Percentiles rank a stretch among this genome's conserved stretches.
phyloP scores from a whole-genome alignment of 768 basidiomycete genomes.

The Scleroderma citrinum region DNA sequence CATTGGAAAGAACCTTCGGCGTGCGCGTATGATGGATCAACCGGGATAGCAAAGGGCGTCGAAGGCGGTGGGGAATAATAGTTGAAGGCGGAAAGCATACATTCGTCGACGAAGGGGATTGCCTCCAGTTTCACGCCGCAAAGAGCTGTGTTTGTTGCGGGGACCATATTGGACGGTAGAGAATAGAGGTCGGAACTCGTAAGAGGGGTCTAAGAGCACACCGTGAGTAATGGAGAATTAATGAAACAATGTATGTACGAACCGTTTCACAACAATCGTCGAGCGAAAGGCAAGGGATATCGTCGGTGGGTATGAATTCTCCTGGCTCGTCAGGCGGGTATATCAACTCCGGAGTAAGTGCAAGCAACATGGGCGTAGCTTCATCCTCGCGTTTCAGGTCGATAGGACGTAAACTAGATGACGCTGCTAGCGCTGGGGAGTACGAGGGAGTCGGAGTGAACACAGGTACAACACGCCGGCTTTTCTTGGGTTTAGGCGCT shows the following conservation, averaged over 20 bases:
- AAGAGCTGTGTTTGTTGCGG: conserved; percentile 18
- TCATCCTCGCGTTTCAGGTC: no score
- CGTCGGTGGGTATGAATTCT: conserved; percentile 29
- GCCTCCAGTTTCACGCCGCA: conserved; percentile 29
- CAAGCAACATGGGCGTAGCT: background rate
- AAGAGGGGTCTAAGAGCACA: conserved; percentile 4
- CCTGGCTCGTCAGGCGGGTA: conserved; percentile 5
- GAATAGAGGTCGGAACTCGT: background rate
- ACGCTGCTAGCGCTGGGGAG: background rate
- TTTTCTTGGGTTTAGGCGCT: conserved; percentile 7
- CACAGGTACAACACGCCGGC: background rate
- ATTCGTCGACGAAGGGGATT: conserved; percentile 21
- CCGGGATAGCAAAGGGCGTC: conserved; percentile 5
- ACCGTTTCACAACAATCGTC: conserved; percentile 16
- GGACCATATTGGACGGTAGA: conserved; percentile 18
- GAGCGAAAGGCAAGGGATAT: conserved; percentile 33
- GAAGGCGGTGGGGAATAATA: background rate
- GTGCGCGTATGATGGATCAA: conserved; percentile 6
- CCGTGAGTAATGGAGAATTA: conserved; percentile 6
- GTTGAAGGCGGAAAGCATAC: conserved; percentile 17
- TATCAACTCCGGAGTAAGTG: conserved; percentile 17
- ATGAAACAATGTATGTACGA: conserved; percentile 2
- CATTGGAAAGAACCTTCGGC: conserved; percentile 2
- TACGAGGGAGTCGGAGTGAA: background rate
- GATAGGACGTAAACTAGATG: background rate